Base-by-base conservation (phyloP, 2,329 filamentous ascomycete species). In the Aspergillus transmontanensis region DNA sequence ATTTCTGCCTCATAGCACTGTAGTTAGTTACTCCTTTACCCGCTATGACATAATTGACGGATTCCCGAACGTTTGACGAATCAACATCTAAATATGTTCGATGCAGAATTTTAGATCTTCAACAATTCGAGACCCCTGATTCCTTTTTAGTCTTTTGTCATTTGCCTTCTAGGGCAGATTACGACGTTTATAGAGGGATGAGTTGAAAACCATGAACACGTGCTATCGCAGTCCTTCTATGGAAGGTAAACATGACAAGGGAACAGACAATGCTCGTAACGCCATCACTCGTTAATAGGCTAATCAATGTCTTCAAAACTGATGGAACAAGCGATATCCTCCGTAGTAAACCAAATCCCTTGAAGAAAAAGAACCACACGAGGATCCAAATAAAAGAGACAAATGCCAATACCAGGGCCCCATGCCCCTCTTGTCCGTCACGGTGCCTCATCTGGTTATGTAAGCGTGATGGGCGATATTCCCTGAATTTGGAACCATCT, bases 401-500 rank as follows among this genome's bases (percentile, higher is more conserved):
- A 53, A 53, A 48, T 48, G 45, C 45, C 45, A 48, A 48, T 28
- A 41, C 39, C 6, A 41, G 39, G 16, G 10, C 39, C 39, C 6
- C n/a, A 6, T 55, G 51, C 51, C 51, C 51, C 51, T 55, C 51
- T 16, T n/a, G 34, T 39, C 51, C 32, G 51, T 28, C 26, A 28
- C 26, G 26, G 26, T 55, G 34, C 51, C 51, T 39, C 51, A 34
- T 26, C 21, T 28, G 19, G 58, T 65, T 61, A 65, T 54, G 61
- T 63, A 65, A 62, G 58, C 57, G 28, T 59, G 57, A 61, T 60
- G 59, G 61, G 28, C 53, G 21, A 55, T n/a, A 23, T 63, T 60
- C 50, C 58, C 41, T 59, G 61, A 61, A 60, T 60, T 67, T 60
- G 66, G 68, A 68, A 65, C 23, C 59, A 59, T 65, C 51, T 64